Percentiles rank a stretch among this genome's conserved stretches.
phyloP scores from a whole-genome alignment of 441 rosid genomes.

The Capsella rubella region DNA sequence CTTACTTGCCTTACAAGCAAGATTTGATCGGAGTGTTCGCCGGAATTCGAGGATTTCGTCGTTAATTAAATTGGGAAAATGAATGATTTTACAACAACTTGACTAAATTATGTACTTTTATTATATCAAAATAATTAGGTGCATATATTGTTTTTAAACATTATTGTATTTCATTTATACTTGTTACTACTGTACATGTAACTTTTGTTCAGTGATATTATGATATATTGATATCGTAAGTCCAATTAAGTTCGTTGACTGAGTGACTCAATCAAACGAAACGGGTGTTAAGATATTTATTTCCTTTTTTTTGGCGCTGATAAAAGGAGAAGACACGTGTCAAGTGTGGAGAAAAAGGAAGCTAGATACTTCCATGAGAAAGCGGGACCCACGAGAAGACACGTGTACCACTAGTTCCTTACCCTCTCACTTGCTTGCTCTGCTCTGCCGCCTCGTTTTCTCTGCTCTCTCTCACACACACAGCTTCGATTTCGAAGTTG shows the following conservation, averaged over 20 bases:
- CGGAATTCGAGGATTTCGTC: slow-evolving; percentile 19
- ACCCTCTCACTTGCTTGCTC: neutral
- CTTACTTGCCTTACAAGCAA: slow-evolving; percentile 37
- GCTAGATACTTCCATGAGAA: slow-evolving; percentile 15
- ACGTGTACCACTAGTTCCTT: slow-evolving; percentile 46
- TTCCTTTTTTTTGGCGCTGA: too few relatives aligned
- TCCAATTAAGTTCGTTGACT: slow-evolving; percentile 27
- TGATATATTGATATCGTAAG: neutral
- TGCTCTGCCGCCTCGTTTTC: slow-evolving; percentile 36
- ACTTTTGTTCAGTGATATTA: too few relatives aligned
- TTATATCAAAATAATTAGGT: neutral
- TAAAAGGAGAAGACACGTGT: slow-evolving; percentile 14
- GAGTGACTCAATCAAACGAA: too few relatives aligned
- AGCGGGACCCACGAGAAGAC: slow-evolving; percentile 41
- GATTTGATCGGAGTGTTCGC: slow-evolving; percentile 35
- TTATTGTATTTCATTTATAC: too few relatives aligned
- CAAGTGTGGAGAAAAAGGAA: neutral
- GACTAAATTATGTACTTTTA: neutral
- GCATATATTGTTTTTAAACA: neutral
- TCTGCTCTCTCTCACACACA: neutral
- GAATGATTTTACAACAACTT: neutral
- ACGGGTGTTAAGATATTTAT: neutral
- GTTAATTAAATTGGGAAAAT: neutral
- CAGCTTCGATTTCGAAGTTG: neutral
- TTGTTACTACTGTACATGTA: too few relatives aligned